phyloP scores from a whole-genome alignment of 2,329 filamentous ascomycete species.

The Sclerotinia subarctica region DNA sequence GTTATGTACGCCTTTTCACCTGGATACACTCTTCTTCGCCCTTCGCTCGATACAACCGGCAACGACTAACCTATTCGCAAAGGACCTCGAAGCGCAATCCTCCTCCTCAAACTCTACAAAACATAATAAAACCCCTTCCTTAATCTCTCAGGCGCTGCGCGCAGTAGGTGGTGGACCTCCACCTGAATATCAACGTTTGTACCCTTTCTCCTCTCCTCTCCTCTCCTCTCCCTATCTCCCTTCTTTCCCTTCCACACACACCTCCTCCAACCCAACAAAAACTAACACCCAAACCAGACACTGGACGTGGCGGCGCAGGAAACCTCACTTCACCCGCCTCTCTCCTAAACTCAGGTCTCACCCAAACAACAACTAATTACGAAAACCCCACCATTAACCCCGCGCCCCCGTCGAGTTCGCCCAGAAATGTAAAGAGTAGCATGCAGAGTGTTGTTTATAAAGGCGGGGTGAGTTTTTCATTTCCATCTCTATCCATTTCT shows the following conservation, averaged over 20 bases:
- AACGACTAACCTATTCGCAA: neutral
- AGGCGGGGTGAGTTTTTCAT: slow-evolving; percentile 57
- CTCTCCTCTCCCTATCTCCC: neutral
- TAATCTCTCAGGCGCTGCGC: neutral
- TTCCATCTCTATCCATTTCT: slow-evolving; percentile 37
- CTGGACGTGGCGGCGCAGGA: slow-evolving; percentile 60
- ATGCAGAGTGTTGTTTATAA: slow-evolving; percentile 21
- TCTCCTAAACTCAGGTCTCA: slow-evolving; percentile 25
- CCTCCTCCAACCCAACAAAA: neutral
- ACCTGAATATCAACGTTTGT: slow-evolving; percentile 39
- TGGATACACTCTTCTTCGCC: slow-evolving; percentile 17
- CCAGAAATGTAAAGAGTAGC: slow-evolving; percentile 16
- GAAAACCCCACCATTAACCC: slow-evolving; percentile 17
- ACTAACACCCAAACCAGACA: slow-evolving; percentile 11
- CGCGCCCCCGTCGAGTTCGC: slow-evolving; percentile 2
- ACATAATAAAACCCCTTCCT: neutral
- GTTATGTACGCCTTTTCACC: neutral
- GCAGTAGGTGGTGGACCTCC: neutral
- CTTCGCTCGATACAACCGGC: neutral
- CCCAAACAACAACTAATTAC: slow-evolving; percentile 22
- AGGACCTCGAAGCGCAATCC: slow-evolving; percentile 42
- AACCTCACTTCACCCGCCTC: slow-evolving; percentile 48
- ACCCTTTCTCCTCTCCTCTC: no score
- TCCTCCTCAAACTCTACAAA: slow-evolving; percentile 2
- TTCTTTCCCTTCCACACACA: neutral